A percentile compares a stretch with the other conserved stretches of the same genome.
Conservation (phyloP, 2,329 filamentous ascomycete genomes). For the Fusarium citri region DNA sequence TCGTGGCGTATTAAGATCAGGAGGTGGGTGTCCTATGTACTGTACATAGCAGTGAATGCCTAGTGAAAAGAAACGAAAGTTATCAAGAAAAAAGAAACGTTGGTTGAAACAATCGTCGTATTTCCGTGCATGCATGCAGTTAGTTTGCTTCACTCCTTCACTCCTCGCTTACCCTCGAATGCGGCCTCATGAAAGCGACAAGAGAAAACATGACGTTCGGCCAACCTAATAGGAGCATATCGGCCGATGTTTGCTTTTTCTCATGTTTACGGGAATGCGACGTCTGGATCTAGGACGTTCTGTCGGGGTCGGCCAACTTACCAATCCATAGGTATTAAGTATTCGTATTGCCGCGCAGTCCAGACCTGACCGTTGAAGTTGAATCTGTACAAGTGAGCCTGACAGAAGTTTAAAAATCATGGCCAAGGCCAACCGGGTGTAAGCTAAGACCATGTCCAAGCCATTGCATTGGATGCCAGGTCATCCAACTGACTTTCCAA, state of each 20-base stretch:
- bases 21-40: neutral
- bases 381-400: constrained; percentile 12
- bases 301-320: constrained; percentile 7
- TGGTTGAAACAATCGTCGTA: constrained; percentile 4
- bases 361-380: constrained; percentile 14
- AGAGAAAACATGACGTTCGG: constrained; percentile 19
- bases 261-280: neutral
- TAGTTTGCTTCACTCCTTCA: constrained; percentile 10
- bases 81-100: neutral
- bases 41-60: neutral
- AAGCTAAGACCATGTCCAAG: neutral
- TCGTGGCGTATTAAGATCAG: constrained; percentile 16
- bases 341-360: neutral
- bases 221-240: neutral
- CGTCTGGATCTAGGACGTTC: neutral
- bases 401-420: constrained; percentile 9
- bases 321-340: neutral
- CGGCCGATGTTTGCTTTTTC: neutral
- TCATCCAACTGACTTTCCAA: neutral
- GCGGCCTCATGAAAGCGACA: neutral
- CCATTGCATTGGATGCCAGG: too few relatives aligned
- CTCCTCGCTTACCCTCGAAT: neutral
- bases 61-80: neutral
- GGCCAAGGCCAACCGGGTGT: neutral
- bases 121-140: constrained; percentile 1